These are phyloP conservation scores for Camillea tinctor DNA, from an alignment of 2,329 filamentous ascomycete species.

Conservation along the genomic window DNA sequence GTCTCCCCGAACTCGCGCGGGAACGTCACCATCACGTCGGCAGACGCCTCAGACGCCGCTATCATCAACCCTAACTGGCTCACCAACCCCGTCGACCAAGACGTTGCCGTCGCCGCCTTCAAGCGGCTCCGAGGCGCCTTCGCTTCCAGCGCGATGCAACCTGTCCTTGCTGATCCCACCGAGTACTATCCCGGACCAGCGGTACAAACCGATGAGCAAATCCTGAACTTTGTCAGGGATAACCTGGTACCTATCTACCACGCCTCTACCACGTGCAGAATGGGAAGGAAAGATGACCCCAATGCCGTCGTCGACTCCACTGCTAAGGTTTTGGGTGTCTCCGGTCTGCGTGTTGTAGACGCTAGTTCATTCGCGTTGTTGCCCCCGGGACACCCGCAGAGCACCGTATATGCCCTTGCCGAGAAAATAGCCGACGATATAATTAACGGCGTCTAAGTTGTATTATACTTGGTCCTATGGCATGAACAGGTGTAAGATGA, in stretches of 20 bases:
- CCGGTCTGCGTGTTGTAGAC: slow-evolving; percentile 22
- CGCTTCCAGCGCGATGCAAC: slow-evolving; percentile 1
- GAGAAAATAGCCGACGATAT: slow-evolving; percentile 6
- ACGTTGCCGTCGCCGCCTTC: slow-evolving; percentile 43
- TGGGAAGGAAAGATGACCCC: slow-evolving; percentile 8
- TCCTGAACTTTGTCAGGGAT: slow-evolving; percentile 2
- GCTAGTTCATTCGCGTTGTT: slow-evolving; percentile 26
- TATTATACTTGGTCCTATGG: too few species aligned
- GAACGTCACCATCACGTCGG: slow-evolving; percentile 40
- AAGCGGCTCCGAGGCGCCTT: slow-evolving; percentile 41
- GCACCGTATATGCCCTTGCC: slow-evolving; percentile 4
- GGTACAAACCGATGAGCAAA: not conserved
- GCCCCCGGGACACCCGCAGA: slow-evolving; percentile 9
- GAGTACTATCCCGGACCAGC: too few species aligned
- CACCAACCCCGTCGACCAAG: slow-evolving; percentile 39
- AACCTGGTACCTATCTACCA: slow-evolving; percentile 1
- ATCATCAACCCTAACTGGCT: slow-evolving; percentile 48
- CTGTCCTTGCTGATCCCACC: too few species aligned
- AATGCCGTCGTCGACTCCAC: slow-evolving; percentile 1
- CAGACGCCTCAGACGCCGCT: slow-evolving; percentile 36
- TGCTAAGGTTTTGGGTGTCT: not conserved
- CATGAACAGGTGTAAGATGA: too few species aligned
- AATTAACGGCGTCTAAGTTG: too few species aligned
- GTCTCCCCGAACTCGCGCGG: slow-evolving; percentile 27
- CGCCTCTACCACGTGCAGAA: slow-evolving; percentile 5